Evolutionary conservation across 352 stramenopile species (phyloP), one percentile per base, ranked within the genome.

Genomic region (Globisporangium barbulae): DNA sequence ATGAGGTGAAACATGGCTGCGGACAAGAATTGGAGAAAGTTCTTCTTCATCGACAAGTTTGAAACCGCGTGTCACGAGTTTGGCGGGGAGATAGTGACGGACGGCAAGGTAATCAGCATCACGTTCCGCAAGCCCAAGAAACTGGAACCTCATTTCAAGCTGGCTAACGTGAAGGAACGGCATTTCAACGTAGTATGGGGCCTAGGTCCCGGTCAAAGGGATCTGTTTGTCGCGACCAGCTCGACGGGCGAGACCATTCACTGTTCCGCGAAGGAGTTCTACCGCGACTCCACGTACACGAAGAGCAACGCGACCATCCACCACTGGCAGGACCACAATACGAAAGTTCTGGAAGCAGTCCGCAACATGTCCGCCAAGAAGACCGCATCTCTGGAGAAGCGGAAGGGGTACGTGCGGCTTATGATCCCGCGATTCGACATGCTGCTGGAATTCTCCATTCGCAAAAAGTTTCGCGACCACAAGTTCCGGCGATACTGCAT

Each of bases 181-280:
- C 19, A 58, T 17, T 58, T 33, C 28, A 22, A 58, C 13, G 52
- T 58, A 30, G 33, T 58, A 31, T 58, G 21, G 52, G 52, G 52
- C 33, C 52, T 58, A 12, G 28, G 19, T 58, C 52, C 52, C 52
- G 52, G 22, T 42, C 28, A 22, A 5, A 58, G 52, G 33, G 25
- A 58, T 58, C 52, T 58, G 19, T 58, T 58, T 41, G 52, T 58
- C 33, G 22, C 52, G 17, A 58, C 52, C 28, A 58, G 28, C 28
- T 35, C 22, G 22, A 54, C 22, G 22, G 48, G 28, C 48, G 22
- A 54, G 48, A 54, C 22, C 22, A 54, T 54, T 54, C 28, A 30
- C 22, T 54, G 48, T 54, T 54, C 13, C 28, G 8, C 19, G 8
- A 54, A 56, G 22, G 50, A 37, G 50, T 39, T 41, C 50, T 56